These are phyloP conservation scores for Geosmithia morbida DNA, from an alignment of 2,329 filamentous ascomycete species.

Conservation along the genomic window DNA sequence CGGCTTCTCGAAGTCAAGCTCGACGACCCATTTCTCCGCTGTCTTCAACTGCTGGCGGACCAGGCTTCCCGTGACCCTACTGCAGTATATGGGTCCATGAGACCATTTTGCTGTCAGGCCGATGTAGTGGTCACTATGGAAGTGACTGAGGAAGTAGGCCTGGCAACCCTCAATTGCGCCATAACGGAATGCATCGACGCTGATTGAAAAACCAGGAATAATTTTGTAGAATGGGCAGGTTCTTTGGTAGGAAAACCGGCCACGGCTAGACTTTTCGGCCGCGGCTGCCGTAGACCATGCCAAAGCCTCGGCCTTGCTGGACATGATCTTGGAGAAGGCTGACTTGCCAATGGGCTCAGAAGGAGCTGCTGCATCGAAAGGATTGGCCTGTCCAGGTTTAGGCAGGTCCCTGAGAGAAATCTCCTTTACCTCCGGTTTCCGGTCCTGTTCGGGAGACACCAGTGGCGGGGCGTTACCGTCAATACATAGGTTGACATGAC, in stretches of 20 bases:
- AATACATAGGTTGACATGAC: conserved; percentile 86
- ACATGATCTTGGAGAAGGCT: conserved; percentile 90
- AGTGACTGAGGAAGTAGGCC: conserved; percentile 94
- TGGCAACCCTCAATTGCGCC: conserved; percentile 84
- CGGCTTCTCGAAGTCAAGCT: conserved; percentile 71
- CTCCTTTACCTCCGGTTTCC: conserved; percentile 5
- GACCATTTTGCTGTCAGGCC: conserved; percentile 78
- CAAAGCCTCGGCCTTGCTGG: conserved; percentile 72
- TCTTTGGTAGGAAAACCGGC: conserved; percentile 74
- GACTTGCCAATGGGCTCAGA: conserved; percentile 31
- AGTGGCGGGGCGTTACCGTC: conserved; percentile 62
- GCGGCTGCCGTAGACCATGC: conserved; percentile 84
- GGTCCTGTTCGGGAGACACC: conserved; percentile 11
- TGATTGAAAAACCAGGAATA: conserved; percentile 81
- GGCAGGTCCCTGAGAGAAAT: conserved; percentile 51
- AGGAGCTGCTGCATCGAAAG: conserved; percentile 41
- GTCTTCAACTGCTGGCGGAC: conserved; percentile 78
- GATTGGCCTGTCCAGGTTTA: conserved; percentile 67
- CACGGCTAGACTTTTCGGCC: conserved; percentile 60
- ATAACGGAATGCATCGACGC: conserved; percentile 92
- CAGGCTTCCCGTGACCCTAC: conserved; percentile 78
- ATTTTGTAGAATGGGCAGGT: conserved; percentile 99
- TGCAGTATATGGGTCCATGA: conserved; percentile 95
- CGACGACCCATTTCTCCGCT: conserved; percentile 70
- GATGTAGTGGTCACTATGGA: conserved; percentile 95